phyloP scores from a whole-genome alignment of 176 grass and related monocot species.

The Oryza longistaminata region DNA sequence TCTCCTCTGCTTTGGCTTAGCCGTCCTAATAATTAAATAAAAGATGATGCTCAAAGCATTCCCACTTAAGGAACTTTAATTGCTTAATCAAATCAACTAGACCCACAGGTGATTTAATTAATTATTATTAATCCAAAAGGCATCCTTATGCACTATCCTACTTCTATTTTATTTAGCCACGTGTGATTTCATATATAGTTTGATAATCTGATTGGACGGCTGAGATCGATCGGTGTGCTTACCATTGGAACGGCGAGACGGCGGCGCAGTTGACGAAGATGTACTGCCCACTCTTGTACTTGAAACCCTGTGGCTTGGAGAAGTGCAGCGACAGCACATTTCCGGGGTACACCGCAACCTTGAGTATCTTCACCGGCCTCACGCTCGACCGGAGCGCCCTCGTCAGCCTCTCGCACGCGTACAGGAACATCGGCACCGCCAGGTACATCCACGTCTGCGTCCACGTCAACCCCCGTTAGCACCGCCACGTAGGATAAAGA shows the following conservation, averaged over 20 bases:
- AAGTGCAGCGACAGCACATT: conserved; percentile 78
- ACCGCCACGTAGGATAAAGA: background rate
- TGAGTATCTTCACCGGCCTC: conserved; percentile 72
- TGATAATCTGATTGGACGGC: background rate
- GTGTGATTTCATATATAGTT: no score
- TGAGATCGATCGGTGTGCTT: background rate
- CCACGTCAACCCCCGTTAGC: background rate
- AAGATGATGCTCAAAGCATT: background rate
- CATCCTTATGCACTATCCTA: background rate
- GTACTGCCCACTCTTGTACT: conserved; percentile 83
- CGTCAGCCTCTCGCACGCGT: conserved; percentile 67
- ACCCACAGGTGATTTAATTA: background rate
- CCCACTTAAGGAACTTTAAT: background rate
- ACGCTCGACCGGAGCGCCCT: conserved; percentile 76
- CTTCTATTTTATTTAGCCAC: background rate
- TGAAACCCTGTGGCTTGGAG: conserved; percentile 83
- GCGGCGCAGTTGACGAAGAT: conserved; percentile 96
- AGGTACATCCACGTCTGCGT: conserved; percentile 95
- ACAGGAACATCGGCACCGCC: conserved; percentile 60
- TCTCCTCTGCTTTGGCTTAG: background rate
- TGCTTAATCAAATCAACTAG: background rate
- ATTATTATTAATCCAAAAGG: background rate
- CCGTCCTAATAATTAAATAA: background rate
- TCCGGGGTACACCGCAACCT: conserved; percentile 88
- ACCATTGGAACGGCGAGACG: conserved; percentile 96